Conservation (phyloP, 2,329 filamentous ascomycete genomes). For the Rhytidhysteron rufulum region DNA sequence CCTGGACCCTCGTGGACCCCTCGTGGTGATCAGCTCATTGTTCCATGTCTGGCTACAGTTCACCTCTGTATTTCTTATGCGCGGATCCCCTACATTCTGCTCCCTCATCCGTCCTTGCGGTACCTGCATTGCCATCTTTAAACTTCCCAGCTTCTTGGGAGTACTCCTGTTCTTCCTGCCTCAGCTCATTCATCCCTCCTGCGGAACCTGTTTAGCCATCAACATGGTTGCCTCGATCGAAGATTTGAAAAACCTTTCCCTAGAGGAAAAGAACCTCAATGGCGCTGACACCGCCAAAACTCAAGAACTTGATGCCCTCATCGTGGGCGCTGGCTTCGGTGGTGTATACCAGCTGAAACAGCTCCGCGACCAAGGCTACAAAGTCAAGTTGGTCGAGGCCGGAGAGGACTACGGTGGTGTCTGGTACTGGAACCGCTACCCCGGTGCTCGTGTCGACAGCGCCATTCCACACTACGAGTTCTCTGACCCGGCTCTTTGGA, state of each 20-base stretch:
- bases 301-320: constrained; percentile 12
- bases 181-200: no score
- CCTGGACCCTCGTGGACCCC: no score
- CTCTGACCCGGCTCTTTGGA: constrained; percentile 39
- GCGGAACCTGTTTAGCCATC: constrained; percentile 11
- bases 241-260: constrained; percentile 3
- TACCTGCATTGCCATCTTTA: no score
- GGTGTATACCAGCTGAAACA: constrained; percentile 29
- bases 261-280: not conserved
- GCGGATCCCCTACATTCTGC: no score
- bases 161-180: no score
- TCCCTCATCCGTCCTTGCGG: no score
- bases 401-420: constrained; percentile 29
- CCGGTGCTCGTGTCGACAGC: constrained; percentile 38
- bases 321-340: constrained; percentile 27
- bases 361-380: constrained; percentile 21
- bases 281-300: not conserved
- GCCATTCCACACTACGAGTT: constrained; percentile 40
- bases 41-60: no score
- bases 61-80: no score
- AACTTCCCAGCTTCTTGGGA: no score
- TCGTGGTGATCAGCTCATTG: no score
- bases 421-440: constrained; percentile 22
- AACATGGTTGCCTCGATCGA: not conserved
- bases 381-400: constrained; percentile 21